A percentile compares a stretch with the other conserved stretches of the same genome.
Evolutionary conservation across 2,329 filamentous ascomycete genomes (phyloP).

Genomic region (Beauveria sp.): DNA sequence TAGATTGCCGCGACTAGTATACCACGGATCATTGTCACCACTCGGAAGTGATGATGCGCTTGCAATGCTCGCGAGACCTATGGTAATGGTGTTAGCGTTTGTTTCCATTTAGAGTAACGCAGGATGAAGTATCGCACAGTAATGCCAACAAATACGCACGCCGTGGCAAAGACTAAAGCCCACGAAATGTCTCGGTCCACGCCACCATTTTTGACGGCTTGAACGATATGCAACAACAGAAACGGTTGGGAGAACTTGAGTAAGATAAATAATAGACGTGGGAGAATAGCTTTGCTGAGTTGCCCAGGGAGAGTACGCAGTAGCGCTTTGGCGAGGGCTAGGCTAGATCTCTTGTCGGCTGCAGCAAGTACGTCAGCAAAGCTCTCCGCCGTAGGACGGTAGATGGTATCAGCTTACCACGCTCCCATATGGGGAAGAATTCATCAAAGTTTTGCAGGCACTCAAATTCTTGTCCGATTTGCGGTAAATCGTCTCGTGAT

Average conservation of each 20-base stretch:
- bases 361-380: no score
- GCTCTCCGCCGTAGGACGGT: no score
- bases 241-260: not conserved
- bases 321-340: not conserved
- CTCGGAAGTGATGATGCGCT: not conserved
- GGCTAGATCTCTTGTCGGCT: not conserved
- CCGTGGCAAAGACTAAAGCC: not conserved
- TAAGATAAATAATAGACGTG: not conserved
- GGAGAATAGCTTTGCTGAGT: not conserved
- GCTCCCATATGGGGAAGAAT: not conserved
- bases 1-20: not conserved
- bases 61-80: not conserved
- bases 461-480: not conserved
- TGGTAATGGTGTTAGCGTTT: not conserved
- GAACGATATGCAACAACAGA: not conserved
- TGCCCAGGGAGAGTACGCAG: not conserved
- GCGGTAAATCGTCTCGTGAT: not conserved
- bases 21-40: not conserved
- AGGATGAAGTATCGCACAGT: not conserved
- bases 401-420: not conserved
- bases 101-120: not conserved
- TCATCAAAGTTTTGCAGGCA: not conserved
- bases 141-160: not conserved
- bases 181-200: not conserved
- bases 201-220: not conserved